Base-by-base conservation (phyloP, 2,329 filamentous ascomycete genomes). In the Pseudocercospora eumusae region DNA sequence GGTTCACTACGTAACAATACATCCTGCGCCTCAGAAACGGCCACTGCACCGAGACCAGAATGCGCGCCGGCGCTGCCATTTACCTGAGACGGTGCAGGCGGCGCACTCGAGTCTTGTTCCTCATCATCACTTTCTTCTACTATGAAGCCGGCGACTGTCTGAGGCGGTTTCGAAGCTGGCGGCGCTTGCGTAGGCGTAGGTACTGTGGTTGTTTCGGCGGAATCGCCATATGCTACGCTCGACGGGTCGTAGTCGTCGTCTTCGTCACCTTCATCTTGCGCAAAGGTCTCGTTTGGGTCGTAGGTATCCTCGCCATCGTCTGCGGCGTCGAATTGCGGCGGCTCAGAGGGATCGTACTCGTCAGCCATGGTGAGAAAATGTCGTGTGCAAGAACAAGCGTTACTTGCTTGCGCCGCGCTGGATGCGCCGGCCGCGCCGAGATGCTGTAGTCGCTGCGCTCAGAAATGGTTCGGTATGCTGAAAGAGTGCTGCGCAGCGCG, bases 71-170 rank as follows among this genome's bases (percentile, higher is more conserved):
- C 63, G 59, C 63, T 61, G 45, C 68, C 69, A 59, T 69, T 70
- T n/a, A 67, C 53, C 62, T 72, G 70, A 53, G 68, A 69, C 28
- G 69, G 63, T 27, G 68, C 63, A 27, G 68, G 61, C 20, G 56
- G 61, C 60, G 61, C 65, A 42, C 63, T 64, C 45, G 62, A 64
- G 27, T 69, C 68, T 70, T 82, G 81, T 40, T 40, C 36, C 71
- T 85, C 83, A 72, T 84, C 82, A 71, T 84, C 82, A 74, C 86
- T 83, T 74, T 85, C 84, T 76, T 87, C 85, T 74, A 84, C 81
- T 76, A 86, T 82, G 79, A 87, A 86, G 69, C 84, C 85, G 74
- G 83, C 64, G 45, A 70, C 64, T 56, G 66, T 68, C 15, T 68
- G 62, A 44, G 61, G 68, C 63, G 60, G 68, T 58, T 57, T 60